Evolutionary conservation across 768 basidiomycete genomes (phyloP), one percentile per base, ranked within the genome.

Genomic region (Tulasnella calospora): DNA sequence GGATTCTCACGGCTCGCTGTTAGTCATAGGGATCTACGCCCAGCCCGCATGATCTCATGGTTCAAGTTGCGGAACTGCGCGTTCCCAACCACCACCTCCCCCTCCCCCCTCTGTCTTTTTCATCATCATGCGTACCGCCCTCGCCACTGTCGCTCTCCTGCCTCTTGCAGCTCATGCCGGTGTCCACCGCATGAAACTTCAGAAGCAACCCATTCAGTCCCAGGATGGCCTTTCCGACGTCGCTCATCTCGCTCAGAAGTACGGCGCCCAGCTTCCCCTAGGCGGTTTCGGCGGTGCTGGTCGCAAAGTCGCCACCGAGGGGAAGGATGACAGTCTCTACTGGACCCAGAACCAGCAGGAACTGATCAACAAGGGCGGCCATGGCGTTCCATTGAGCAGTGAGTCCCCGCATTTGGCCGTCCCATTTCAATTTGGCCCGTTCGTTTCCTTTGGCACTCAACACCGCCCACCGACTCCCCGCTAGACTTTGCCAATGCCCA

Each of bases 401-500:
- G 82, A 80, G 94, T 7, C n/a, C 41, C 57, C 81, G 8, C 41
- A 69, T 47, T 61, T 33, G 41, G 36, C 38, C n/a, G 0, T 57
- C 51, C 13, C 78, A 23, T 73, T 47, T 73, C 71, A 73, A 41
- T 47, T 40, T 36, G 46, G 35, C 46, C 51, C 23, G 51, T 75
- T 75, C 74, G 44, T 47, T 41, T 13, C 46, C 19, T 23, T 36
- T 30, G 74, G 19, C 21, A 67, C 76, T 70, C 79, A 55, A 81
- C 78, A 71, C 70, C 51, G 80, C 76, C 78, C 30, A 44, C 44
- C 44, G 13, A 44, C n/a, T 35, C 23, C 21, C 74, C 75, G 30
- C 67, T 76, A 98, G 96, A 98, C 87, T 99, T 94, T 86, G 91
- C 96, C 91, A 99, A 99, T 84, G 96, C 98, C 46, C 96, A 99